Percentiles rank a stretch among this genome's conserved stretches.
These are phyloP conservation scores for Trametes pubescens DNA, from an alignment of 1,284 basidiomycete genomes.

Conservation along the genomic window DNA sequence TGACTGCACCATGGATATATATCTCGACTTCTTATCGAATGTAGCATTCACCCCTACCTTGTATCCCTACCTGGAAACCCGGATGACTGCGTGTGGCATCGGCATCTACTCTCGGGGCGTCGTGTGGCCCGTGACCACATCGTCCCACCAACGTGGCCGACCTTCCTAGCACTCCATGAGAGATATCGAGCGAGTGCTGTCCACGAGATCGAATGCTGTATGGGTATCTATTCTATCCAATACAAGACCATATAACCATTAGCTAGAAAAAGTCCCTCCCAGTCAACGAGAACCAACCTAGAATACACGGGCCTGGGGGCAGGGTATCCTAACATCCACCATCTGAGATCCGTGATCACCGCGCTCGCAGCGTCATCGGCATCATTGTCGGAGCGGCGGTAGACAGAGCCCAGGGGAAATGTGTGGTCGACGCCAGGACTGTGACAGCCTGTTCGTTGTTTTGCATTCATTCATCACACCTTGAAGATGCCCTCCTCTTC, in stretches of 20 bases:
- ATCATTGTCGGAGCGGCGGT: too few species aligned
- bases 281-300: not conserved
- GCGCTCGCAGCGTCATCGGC: not conserved
- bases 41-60: not conserved
- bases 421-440: too few species aligned
- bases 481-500: slow-evolving; percentile 1
- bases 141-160: not conserved
- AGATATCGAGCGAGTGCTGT: not conserved
- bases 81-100: not conserved
- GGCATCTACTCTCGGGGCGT: not conserved
- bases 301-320: not conserved
- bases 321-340: not conserved
- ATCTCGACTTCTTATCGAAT: not conserved
- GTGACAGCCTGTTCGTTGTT: not conserved
- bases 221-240: not conserved
- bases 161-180: not conserved
- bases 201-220: not conserved
- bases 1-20: not conserved
- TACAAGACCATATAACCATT: not conserved
- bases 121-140: not conserved
- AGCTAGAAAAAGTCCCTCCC: not conserved
- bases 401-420: too few species aligned
- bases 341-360: not conserved
- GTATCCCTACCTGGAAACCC: not conserved
- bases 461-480: slow-evolving; percentile 6